These are phyloP conservation scores for Oryza nivara DNA, from an alignment of 176 grass and related monocot genomes.

Conservation along the genomic window DNA sequence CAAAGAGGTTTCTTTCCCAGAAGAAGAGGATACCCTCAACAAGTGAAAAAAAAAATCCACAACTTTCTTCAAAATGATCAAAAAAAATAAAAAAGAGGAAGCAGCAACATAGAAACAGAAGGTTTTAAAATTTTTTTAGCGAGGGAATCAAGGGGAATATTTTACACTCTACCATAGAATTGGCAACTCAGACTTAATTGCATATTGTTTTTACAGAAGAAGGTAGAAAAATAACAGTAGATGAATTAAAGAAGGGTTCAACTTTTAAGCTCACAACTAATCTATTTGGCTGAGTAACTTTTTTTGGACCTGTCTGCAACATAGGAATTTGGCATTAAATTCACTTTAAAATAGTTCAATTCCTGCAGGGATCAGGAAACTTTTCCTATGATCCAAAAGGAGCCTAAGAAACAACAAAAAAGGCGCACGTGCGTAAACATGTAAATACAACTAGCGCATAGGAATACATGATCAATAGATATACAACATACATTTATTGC, in stretches of 20 bases:
- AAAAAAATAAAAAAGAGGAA: neutral
- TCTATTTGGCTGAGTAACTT: neutral
- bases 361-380: neutral
- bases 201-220: constrained; percentile 19
- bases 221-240: constrained; percentile 4
- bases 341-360: neutral
- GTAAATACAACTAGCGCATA: neutral
- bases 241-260: neutral
- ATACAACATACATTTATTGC: constrained; percentile 80
- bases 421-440: neutral
- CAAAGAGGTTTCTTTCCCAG: neutral
- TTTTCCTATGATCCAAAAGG: neutral
- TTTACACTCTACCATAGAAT: neutral
- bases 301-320: neutral
- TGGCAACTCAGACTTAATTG: neutral
- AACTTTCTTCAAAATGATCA: neutral
- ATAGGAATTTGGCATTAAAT: neutral
- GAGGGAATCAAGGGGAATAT: neutral
- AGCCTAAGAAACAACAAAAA: constrained; percentile 3
- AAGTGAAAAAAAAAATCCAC: neutral
- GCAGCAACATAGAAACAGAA: neutral
- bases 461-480: constrained; percentile 31
- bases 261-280: constrained; percentile 6
- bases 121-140: no score
- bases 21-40: neutral